Evolutionary conservation across 106 monocot species (phyloP).

Genomic region (Phalaenopsis aphrodite): DNA sequence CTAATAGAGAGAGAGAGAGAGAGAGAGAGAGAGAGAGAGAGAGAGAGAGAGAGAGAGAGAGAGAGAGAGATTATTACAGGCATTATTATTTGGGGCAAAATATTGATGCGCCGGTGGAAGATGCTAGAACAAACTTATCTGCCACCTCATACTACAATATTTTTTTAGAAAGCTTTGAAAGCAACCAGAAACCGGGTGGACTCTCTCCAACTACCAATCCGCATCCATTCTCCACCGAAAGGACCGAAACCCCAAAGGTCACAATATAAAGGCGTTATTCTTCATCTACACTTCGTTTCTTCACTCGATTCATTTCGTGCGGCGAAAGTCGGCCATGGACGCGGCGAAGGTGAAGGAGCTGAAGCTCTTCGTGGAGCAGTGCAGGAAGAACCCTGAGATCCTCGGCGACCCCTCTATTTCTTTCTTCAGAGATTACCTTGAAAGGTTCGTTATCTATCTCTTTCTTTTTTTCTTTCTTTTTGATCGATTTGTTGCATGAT

Average conservation of each 20-base stretch:
- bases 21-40: too few relatives aligned
- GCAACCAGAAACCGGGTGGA: too few relatives aligned
- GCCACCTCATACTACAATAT: neutral
- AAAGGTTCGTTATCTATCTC: conserved; percentile 36
- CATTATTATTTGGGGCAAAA: too few relatives aligned
- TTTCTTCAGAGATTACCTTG: conserved; percentile 85
- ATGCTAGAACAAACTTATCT: neutral
- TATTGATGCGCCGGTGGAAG: too few relatives aligned
- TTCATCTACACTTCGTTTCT: neutral
- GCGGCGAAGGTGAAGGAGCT: conserved; percentile 63
- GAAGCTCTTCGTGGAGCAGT: conserved; percentile 69
- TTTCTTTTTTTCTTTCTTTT: neutral
- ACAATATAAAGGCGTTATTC: neutral
- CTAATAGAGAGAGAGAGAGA: too few relatives aligned
- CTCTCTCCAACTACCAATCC: neutral
- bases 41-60: too few relatives aligned
- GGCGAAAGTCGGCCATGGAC: conserved; percentile 37
- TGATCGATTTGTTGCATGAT: neutral
- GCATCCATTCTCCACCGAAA: neutral
- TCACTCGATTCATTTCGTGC: neutral
- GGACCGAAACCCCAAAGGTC: neutral
- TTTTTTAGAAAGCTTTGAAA: neutral
- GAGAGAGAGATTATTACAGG: too few relatives aligned
- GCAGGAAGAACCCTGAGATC: conserved; percentile 56
- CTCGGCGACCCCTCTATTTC: conserved; percentile 70